Conservation (phyloP, 495 filamentous ascomycete genomes). For the Sordaria brevicollis region DNA sequence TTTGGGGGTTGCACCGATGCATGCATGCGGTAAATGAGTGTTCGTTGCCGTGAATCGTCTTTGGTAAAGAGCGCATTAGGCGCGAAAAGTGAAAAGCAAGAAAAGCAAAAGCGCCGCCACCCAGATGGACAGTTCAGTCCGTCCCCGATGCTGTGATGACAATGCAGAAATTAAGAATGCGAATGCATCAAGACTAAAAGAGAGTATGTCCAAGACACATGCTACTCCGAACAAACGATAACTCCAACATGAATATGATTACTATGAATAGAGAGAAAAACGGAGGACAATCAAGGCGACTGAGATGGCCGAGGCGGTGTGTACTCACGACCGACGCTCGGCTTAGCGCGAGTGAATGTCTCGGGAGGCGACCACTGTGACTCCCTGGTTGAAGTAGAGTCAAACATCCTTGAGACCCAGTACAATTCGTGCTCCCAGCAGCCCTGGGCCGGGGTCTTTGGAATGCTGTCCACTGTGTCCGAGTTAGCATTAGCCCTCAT, state of each 20-base stretch:
- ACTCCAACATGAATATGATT: not conserved
- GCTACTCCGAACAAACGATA: not conserved
- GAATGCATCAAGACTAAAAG: not conserved
- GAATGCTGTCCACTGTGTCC: conserved; percentile 7
- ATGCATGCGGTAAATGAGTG: not conserved
- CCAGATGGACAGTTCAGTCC: not conserved
- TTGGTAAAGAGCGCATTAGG: not conserved
- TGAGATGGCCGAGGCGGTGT: not conserved
- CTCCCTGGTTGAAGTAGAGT: not conserved
- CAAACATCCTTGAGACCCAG: conserved; percentile 21
- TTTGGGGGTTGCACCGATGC: not conserved
- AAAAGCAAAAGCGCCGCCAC: not conserved
- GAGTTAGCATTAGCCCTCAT: not conserved
- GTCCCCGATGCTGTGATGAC: not conserved
- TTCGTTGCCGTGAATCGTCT: not conserved
- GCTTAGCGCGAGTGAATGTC: conserved; percentile 8
- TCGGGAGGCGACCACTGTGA: conserved; percentile 11
- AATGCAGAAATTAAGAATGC: not conserved
- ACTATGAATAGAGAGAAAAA: not conserved
- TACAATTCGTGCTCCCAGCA: conserved; percentile 21
- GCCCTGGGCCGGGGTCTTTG: conserved; percentile 5
- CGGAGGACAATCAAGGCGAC: not conserved
- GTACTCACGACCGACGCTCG: conserved; percentile 11
- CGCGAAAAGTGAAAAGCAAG: not conserved
- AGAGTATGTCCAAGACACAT: not conserved